Evolutionary conservation across 176 grass and related monocot genomes (phyloP), one percentile per base, ranked within the genome.

Genomic region (Aechmea fasciata): DNA sequence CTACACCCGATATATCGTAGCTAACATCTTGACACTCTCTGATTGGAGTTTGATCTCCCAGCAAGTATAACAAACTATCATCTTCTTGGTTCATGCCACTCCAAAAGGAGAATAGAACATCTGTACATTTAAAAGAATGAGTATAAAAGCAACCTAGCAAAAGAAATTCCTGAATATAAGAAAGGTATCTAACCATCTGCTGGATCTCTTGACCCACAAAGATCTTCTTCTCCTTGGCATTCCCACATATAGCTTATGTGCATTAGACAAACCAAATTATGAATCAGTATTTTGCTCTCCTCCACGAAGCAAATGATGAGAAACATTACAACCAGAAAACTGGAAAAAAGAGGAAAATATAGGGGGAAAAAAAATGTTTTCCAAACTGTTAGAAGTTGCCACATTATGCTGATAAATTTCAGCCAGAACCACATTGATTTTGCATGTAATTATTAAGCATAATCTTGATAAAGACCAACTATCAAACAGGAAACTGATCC

Each of bases 1-100:
- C 55, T 51, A 50, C 7, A 76, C 47, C 65, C 63, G 62, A 63
- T 3, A 57, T 13, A 52, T 71, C 23, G 51, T 76, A 26, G 51
- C 57, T 68, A 72, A 85, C 68, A 52, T 75, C 28, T 19, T 64
- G 70, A 57, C 67, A 85, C 41, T 85, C 72, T 50, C 65, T 79
- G 47, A 75, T 71, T 54, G 83, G 83, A 63, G 83, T 85, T 62
- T 85, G 77, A 72, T 79, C 55, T 41, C 66, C 77, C 68, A 85
- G 59, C 67, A 72, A 59, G 24, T 75, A 33, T 73, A 75, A 25
- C n/a, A 84, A 24, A 63, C 67, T 54, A 28, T 79, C 78, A 17
- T 79, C 57, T 64, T 79, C 75, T 70, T 63, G 66, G 52, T 72
- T 71, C 20, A 72, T 51, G 28, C 71, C 77, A 47, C 65, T 57